Evolutionary conservation across 495 filamentous ascomycete genomes (phyloP).

Genomic region (Xeromyces bisporus): DNA sequence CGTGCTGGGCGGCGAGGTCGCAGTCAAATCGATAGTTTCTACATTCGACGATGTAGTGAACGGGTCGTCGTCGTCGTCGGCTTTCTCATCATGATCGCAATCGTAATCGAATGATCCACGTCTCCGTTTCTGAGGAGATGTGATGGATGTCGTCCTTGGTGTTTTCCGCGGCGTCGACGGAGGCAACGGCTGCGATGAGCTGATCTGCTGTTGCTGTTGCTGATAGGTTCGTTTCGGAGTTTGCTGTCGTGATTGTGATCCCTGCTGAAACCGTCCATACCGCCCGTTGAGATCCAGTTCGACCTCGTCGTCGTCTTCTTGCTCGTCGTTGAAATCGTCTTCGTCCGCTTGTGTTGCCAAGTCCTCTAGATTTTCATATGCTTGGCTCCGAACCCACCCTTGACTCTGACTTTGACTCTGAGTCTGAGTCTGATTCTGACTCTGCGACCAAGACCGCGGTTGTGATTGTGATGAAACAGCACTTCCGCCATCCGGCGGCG

Average conservation of each 20-base stretch:
- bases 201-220: slow-evolving; percentile 4
- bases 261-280: not conserved
- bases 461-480: not conserved
- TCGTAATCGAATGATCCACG: too few relatives aligned
- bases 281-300: not conserved
- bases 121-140: slow-evolving; percentile 35
- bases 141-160: slow-evolving; percentile 22
- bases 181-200: slow-evolving; percentile 12
- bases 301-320: not conserved
- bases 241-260: not conserved
- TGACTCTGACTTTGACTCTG: too few relatives aligned
- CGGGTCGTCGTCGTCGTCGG: slow-evolving; percentile 8
- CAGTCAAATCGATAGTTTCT: too few relatives aligned
- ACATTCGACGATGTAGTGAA: slow-evolving; percentile 4
- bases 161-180: slow-evolving; percentile 32
- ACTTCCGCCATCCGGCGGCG: too few relatives aligned
- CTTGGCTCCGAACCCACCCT: too few relatives aligned
- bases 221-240: slow-evolving; percentile 15
- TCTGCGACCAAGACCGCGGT: not conserved
- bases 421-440: not conserved
- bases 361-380: too few relatives aligned
- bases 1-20: too few relatives aligned
- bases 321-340: too few relatives aligned
- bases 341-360: too few relatives aligned
- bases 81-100: slow-evolving; percentile 23